These are phyloP conservation scores for Phytopythium mirpurense DNA, from an alignment of 352 stramenopile species.

Conservation along the genomic window DNA sequence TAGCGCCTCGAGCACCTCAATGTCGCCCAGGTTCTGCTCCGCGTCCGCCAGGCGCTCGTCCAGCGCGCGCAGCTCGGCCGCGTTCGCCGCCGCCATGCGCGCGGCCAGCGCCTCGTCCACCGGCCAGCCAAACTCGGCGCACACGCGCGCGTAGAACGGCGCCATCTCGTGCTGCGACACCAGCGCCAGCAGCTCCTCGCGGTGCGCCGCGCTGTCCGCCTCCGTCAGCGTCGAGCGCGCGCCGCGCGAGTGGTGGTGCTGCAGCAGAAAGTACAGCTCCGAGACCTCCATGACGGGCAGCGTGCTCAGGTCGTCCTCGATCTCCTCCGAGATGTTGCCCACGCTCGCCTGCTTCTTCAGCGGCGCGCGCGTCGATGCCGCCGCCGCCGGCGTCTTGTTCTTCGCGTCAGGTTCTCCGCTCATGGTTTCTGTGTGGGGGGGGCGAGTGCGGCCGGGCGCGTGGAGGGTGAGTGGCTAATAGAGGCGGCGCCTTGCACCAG, in stretches of 20 bases:
- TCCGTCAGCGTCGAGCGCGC: slow-evolving; percentile 27
- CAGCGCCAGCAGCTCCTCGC: slow-evolving; percentile 55
- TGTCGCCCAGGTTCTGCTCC: slow-evolving; percentile 96
- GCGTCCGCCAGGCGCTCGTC: slow-evolving; percentile 89
- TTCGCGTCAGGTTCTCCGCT: neutral
- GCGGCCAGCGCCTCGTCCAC: slow-evolving; percentile 47
- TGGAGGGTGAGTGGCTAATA: no score
- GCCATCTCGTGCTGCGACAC: slow-evolving; percentile 67
- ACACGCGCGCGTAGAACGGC: slow-evolving; percentile 76
- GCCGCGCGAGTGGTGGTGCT: slow-evolving; percentile 48
- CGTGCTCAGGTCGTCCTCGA: slow-evolving; percentile 74
- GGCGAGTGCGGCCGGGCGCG: no score
- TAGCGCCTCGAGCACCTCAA: slow-evolving; percentile 96
- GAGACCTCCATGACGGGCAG: slow-evolving; percentile 76
- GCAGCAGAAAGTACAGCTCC: slow-evolving; percentile 72
- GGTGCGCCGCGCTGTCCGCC: slow-evolving; percentile 22
- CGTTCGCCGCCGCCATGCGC: slow-evolving; percentile 60
- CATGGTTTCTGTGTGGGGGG: neutral
- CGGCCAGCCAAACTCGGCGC: slow-evolving; percentile 64
- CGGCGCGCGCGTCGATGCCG: slow-evolving; percentile 13
- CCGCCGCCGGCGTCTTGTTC: neutral
- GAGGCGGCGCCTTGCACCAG: no score
- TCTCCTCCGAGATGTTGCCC: slow-evolving; percentile 85
- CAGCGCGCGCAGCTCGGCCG: slow-evolving; percentile 64
- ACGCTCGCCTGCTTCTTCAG: slow-evolving; percentile 72